phyloP scores from a whole-genome alignment of 176 grass and related monocot species.

The Chloris gayana region DNA sequence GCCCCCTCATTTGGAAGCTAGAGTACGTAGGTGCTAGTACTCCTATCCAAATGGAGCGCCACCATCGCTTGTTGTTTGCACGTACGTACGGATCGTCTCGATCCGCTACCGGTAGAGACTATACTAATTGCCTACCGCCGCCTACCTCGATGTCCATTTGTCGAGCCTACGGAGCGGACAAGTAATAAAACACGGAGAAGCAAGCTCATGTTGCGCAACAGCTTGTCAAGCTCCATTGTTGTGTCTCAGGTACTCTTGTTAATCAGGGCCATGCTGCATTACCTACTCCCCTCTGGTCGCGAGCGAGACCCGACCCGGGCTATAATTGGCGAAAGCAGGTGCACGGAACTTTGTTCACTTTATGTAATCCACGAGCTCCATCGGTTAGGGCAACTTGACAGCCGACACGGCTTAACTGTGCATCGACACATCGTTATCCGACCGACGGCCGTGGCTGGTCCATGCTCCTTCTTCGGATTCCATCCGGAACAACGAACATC shows the following conservation, averaged over 20 bases:
- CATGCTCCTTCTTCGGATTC: neutral
- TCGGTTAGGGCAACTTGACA: neutral
- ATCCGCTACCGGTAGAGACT: neutral
- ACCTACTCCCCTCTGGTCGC: neutral
- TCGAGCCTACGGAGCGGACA: neutral
- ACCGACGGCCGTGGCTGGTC: conserved; percentile 26
- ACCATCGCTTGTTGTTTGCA: neutral
- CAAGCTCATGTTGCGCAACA: too few relatives aligned
- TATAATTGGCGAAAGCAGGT: conserved; percentile 6
- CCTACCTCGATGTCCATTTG: conserved; percentile 26
- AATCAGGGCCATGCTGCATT: too few relatives aligned
- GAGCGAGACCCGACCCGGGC: neutral
- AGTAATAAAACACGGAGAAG: too few relatives aligned
- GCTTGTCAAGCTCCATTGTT: too few relatives aligned
- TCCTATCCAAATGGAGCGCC: neutral
- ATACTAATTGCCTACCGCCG: conserved; percentile 3
- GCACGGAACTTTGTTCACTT: neutral
- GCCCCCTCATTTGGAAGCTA: neutral
- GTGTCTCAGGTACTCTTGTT: neutral
- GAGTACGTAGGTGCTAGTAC: neutral
- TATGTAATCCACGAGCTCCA: neutral
- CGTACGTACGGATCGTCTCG: neutral
- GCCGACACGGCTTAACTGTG: neutral
- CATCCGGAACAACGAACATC: conserved; percentile 6
- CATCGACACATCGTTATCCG: conserved; percentile 29